Evolutionary conservation across 306 rosid species (phyloP).

Genomic region (Castanea crenata): DNA sequence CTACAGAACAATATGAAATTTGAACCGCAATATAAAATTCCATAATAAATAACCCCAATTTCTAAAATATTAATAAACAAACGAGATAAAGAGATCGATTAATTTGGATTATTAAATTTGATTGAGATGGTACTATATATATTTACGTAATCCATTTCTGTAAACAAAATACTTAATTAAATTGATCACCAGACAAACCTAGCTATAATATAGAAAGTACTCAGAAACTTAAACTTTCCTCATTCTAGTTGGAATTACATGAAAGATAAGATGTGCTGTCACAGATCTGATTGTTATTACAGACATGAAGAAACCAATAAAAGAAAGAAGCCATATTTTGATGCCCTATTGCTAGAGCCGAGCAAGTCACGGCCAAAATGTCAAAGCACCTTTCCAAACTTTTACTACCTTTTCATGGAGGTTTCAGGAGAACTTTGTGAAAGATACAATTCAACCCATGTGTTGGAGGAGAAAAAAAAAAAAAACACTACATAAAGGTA

Average conservation of each 20-base stretch:
- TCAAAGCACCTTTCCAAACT: constrained; percentile 34
- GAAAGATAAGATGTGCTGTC: constrained; percentile 10
- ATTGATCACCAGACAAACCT: neutral
- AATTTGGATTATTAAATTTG: too few species aligned
- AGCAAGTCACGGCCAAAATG: constrained; percentile 62
- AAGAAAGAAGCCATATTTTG: constrained; percentile 55
- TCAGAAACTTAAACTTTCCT: neutral
- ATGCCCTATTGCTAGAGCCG: constrained; percentile 53
- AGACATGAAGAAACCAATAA: constrained; percentile 53
- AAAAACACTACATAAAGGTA: neutral
- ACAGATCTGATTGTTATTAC: constrained; percentile 12
- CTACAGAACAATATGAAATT: too few species aligned
- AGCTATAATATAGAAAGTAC: constrained; percentile 1
- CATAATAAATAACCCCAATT: too few species aligned
- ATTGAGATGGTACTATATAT: neutral
- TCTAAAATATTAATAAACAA: too few species aligned
- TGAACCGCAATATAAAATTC: too few species aligned
- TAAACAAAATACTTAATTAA: neutral
- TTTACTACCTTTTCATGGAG: constrained; percentile 36
- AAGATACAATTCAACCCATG: constrained; percentile 41
- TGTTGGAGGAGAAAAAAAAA: constrained; percentile 15
- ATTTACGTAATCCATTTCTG: too few species aligned
- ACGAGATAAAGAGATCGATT: too few species aligned
- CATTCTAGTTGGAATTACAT: constrained; percentile 52
- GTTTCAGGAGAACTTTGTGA: constrained; percentile 33